Evolutionary conservation across 495 filamentous ascomycete species (phyloP).

Genomic region (Annulohypoxylon maeteangense): DNA sequence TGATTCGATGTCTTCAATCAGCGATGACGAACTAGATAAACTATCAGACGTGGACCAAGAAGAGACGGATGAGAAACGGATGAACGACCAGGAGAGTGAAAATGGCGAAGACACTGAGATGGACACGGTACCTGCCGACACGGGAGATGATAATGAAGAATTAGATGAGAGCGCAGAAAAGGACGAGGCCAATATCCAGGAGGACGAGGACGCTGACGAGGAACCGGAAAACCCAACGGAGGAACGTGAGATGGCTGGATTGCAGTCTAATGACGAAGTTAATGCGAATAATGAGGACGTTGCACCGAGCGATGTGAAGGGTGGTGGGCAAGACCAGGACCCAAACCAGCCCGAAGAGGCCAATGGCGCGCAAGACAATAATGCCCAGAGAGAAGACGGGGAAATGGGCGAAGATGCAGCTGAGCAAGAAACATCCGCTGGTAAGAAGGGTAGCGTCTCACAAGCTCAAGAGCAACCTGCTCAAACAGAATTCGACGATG

Average conservation of each 20-base stretch:
- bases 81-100: conserved; percentile 47
- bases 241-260: conserved; percentile 49
- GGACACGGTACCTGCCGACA: conserved; percentile 37
- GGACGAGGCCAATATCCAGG: conserved; percentile 57
- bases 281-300: conserved; percentile 71
- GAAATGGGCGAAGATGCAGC: conserved; percentile 58
- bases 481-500: conserved; percentile 57
- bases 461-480: conserved; percentile 65
- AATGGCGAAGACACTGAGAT: conserved; percentile 43
- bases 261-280: conserved; percentile 57
- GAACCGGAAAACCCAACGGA: conserved; percentile 39
- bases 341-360: conserved; percentile 56
- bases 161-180: conserved; percentile 45
- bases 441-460: conserved; percentile 60
- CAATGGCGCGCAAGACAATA: conserved; percentile 54
- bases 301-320: conserved; percentile 72
- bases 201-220: conserved; percentile 55
- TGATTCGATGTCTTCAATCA: conserved; percentile 55
- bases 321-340: conserved; percentile 67
- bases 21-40: conserved; percentile 67
- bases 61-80: conserved; percentile 50
- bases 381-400: conserved; percentile 60
- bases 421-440: conserved; percentile 61
- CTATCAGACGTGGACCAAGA: conserved; percentile 62
- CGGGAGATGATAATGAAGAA: conserved; percentile 46